These are phyloP conservation scores for Postia placenta DNA, from an alignment of 768 basidiomycete species.

Conservation along the genomic window DNA sequence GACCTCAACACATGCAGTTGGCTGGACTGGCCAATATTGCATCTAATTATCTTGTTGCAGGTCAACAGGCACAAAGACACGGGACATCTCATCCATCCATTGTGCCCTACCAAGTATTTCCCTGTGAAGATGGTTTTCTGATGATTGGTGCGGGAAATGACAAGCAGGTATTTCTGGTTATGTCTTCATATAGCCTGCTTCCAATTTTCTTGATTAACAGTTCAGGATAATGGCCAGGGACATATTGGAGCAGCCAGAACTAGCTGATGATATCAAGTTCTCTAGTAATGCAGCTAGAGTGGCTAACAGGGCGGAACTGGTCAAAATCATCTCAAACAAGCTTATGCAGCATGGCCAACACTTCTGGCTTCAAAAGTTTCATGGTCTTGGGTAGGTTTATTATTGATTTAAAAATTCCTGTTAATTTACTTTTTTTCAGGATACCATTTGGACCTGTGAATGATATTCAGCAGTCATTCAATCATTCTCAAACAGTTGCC, in stretches of 20 bases:
- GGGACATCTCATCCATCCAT: slow-evolving; percentile 95
- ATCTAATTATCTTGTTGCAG: slow-evolving; percentile 87
- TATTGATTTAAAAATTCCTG: not conserved
- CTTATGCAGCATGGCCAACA: slow-evolving; percentile 54
- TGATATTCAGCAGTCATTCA: slow-evolving; percentile 83
- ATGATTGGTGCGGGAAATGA: slow-evolving; percentile 96
- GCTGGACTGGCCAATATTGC: slow-evolving; percentile 91
- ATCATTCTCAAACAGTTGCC: slow-evolving; percentile 81
- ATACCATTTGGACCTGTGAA: slow-evolving; percentile 92
- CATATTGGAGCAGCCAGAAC: slow-evolving; percentile 55
- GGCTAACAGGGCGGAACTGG: slow-evolving; percentile 61
- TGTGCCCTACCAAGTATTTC: slow-evolving; percentile 89
- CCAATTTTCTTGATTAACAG: slow-evolving; percentile 34
- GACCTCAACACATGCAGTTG: slow-evolving; percentile 46
- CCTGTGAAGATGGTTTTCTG: slow-evolving; percentile 79
- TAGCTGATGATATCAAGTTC: slow-evolving; percentile 59
- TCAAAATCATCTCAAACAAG: slow-evolving; percentile 58
- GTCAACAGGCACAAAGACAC: slow-evolving; percentile 73
- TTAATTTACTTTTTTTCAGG: slow-evolving; percentile 27
- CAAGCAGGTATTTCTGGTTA: slow-evolving; percentile 49
- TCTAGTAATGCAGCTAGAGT: slow-evolving; percentile 73
- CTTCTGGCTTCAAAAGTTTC: slow-evolving; percentile 72
- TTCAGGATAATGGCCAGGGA: slow-evolving; percentile 63
- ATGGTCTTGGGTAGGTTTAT: slow-evolving; percentile 69
- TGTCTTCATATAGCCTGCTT: not conserved